Base-by-base conservation (phyloP, 2,329 filamentous ascomycete genomes). In the Helotiales sp. region DNA sequence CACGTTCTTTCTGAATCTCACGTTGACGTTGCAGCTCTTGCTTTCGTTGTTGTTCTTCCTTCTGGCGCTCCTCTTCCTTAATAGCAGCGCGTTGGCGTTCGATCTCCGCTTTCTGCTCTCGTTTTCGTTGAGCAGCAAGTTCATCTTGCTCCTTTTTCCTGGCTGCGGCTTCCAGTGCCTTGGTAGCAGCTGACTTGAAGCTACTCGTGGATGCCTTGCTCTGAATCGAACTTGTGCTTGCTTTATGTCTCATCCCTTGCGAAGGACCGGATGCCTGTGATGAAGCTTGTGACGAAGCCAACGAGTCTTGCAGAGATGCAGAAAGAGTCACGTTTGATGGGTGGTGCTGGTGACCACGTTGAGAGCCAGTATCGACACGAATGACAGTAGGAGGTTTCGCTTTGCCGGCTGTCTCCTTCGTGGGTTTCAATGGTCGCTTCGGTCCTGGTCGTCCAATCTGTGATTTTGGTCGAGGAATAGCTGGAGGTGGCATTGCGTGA, bases 111-210 rank as follows among this genome's bases (percentile, higher is more conserved):
- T 96, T 96, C 34, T 88, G 86, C 19, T 96, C 90, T 8, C 87
- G 86, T 69, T 91, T 93, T 50, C 87, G 85, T 67, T 92, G 87
- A 13, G 85, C 84, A 63, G 92, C 90, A 48, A 86, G 85, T 70
- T 96, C 91, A 66, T 96, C 92, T 67, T 87, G 88, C 71, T 96
- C 91, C 70, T 89, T 93, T 73, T 92, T 93, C 69, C 86, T 88
- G 36, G 90, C 89, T 2, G 88, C 90, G 48, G 89, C 79, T 54
- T 93, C 85, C 22, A 93, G 77, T 1, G 89, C 88, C 70, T 89
- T 90, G n/a, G 78, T 79, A 30, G 74, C 75, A n/a, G 86, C 81
- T n/a, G 85, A 84, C 6, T 89, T 90, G 53, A 92, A 77, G 68
- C 82, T 90, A 53, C 72, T 76, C 17, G 75, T 76, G 1, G 77